These are phyloP conservation scores for Saturnispora quitensis DNA, from an alignment of 805 yeast genomes.

Conservation along the genomic window DNA sequence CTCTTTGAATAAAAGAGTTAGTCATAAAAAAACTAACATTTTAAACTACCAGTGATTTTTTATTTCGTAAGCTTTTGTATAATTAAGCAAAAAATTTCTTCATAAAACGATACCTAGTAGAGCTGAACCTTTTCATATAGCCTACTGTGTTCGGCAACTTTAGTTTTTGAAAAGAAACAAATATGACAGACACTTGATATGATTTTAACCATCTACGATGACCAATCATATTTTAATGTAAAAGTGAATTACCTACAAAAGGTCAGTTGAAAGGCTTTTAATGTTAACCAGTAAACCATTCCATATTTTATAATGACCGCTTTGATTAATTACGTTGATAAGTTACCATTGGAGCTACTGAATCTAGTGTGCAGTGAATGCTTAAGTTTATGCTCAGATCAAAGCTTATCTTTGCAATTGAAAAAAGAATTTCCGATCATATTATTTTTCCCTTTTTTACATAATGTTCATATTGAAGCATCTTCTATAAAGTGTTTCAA, in stretches of 20 bases:
- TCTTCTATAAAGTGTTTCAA: not conserved
- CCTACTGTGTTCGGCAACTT: too few species aligned
- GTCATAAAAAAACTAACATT: conserved; percentile 1
- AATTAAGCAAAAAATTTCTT: too few species aligned
- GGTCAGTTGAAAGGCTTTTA: too few species aligned
- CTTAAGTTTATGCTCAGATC: conserved; percentile 4
- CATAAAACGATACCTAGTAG: too few species aligned
- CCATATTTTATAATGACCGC: not conserved
- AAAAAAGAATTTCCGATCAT: not conserved
- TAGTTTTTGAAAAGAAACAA: too few species aligned
- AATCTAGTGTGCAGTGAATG: conserved; percentile 1
- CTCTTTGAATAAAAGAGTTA: not conserved
- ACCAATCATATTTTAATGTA: not conserved
- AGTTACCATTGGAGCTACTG: conserved; percentile 1
- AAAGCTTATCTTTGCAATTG: not conserved
- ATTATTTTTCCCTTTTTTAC: conserved; percentile 1
- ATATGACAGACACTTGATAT: not conserved
- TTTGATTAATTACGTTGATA: not conserved
- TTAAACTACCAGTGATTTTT: conserved; percentile 1
- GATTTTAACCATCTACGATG: not conserved
- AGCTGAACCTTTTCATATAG: too few species aligned
- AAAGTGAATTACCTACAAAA: too few species aligned
- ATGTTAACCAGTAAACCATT: not conserved
- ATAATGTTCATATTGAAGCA: not conserved
- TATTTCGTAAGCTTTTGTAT: too few species aligned